Conservation (phyloP, 108 stramenopile species). For the Conticribra weissflogii region DNA sequence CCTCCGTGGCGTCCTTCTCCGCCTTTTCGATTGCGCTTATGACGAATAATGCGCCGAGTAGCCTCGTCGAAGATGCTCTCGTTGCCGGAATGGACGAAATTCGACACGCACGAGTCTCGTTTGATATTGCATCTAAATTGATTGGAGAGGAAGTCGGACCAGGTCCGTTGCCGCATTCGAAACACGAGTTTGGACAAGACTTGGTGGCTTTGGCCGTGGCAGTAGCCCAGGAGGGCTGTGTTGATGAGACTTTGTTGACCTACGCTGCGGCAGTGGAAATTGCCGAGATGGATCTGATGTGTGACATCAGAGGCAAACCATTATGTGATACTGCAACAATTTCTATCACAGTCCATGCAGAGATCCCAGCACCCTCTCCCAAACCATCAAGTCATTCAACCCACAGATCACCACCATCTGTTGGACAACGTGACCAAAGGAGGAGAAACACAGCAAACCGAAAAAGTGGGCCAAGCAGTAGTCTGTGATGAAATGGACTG, state of each 20-base stretch:
- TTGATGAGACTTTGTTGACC: neutral
- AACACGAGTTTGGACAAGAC: neutral
- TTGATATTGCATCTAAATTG: slow-evolving; percentile 58
- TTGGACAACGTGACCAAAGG: too few species aligned
- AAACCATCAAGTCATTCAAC: too few species aligned
- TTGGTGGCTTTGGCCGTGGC: neutral
- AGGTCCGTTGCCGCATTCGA: slow-evolving; percentile 44
- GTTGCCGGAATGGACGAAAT: slow-evolving; percentile 66
- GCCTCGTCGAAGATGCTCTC: slow-evolving; percentile 59
- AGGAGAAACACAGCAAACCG: too few species aligned
- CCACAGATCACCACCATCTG: too few species aligned
- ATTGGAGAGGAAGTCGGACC: slow-evolving; percentile 49
- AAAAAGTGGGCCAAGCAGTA: too few species aligned
- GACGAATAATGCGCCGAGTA: slow-evolving; percentile 61
- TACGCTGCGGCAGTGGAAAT: neutral
- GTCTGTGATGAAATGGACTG: too few species aligned
- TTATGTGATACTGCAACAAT: too few species aligned
- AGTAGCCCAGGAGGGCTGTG: neutral
- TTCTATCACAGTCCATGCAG: too few species aligned
- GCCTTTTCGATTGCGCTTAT: slow-evolving; percentile 69
- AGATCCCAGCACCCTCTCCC: too few species aligned
- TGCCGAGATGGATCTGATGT: too few species aligned
- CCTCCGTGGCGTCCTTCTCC: slow-evolving; percentile 68
- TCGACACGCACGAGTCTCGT: slow-evolving; percentile 58
- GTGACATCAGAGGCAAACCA: too few species aligned